These are phyloP conservation scores for Irpex sp. DNA, from an alignment of 1,284 basidiomycete genomes.

Conservation along the genomic window DNA sequence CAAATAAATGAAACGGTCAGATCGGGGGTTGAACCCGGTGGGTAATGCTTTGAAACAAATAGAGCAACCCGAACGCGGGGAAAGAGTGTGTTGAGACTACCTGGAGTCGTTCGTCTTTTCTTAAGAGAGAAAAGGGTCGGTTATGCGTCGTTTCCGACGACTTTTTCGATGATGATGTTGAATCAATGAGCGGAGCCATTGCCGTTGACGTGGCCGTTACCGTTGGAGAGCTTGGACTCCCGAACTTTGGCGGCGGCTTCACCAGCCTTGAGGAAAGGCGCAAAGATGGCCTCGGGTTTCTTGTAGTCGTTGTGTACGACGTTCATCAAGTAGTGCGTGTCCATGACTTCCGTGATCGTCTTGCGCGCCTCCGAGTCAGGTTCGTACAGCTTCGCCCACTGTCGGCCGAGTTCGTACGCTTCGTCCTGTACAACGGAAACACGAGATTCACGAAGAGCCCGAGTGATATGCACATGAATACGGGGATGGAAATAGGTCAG, in stretches of 20 bases:
- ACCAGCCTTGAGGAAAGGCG: constrained; percentile 78
- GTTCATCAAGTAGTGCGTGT: constrained; percentile 88
- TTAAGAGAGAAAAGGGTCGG: too few species aligned
- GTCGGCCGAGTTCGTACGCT: constrained; percentile 91
- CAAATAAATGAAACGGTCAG: background rate
- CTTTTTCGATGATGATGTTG: constrained; percentile 2
- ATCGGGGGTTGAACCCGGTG: constrained; percentile 78
- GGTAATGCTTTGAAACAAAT: constrained; percentile 20
- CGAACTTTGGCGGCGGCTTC: constrained; percentile 50
- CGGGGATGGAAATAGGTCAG: background rate
- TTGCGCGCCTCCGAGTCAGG: constrained; percentile 71
- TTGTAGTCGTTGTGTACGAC: constrained; percentile 98
- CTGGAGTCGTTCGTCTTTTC: background rate
- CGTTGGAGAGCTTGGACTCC: constrained; percentile 18
- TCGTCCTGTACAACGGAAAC: constrained; percentile 65
- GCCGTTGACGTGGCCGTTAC: constrained; percentile 12
- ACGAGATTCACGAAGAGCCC: background rate
- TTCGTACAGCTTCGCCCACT: constrained; percentile 93
- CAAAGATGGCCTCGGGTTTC: constrained; percentile 80
- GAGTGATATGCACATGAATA: background rate
- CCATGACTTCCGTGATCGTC: constrained; percentile 78
- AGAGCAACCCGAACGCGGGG: constrained; percentile 20
- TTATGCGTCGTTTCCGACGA: background rate
- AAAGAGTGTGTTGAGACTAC: constrained; percentile 16
- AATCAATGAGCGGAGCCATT: constrained; percentile 4